phyloP scores from a whole-genome alignment of 2,329 filamentous ascomycete genomes.

The Phaeosphaeriaceae sp. region DNA sequence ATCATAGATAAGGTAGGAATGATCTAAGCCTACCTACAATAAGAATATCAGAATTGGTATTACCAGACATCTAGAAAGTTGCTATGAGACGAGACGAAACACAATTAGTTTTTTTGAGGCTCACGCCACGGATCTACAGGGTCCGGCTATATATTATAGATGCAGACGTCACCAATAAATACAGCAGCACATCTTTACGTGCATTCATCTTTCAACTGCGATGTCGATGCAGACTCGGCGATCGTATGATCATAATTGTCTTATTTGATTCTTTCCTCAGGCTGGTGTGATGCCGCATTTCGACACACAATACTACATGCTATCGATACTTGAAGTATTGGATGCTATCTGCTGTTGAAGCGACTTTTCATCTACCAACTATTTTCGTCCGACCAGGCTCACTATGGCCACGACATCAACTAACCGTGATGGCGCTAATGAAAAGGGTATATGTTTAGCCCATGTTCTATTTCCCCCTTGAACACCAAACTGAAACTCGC shows the following conservation, averaged over 20 bases:
- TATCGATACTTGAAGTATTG: neutral
- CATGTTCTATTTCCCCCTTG: conserved; percentile 7
- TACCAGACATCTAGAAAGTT: conserved; percentile 37
- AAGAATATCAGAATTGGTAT: conserved; percentile 63
- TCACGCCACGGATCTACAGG: neutral
- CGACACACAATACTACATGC: neutral
- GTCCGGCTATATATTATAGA: neutral
- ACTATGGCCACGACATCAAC: neutral
- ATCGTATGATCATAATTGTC: neutral
- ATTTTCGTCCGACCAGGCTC: neutral
- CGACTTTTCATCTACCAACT: neutral
- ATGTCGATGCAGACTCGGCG: conserved; percentile 2
- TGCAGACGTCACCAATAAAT: conserved; percentile 11
- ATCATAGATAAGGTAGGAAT: no score
- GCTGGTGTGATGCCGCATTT: neutral
- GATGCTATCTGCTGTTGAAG: neutral
- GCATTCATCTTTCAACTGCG: conserved; percentile 1
- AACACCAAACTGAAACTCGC: conserved; percentile 12
- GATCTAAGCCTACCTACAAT: conserved; percentile 62
- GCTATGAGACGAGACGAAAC: no score
- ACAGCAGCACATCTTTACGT: conserved; percentile 5
- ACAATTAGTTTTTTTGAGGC: no score
- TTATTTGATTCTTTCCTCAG: conserved; percentile 1
- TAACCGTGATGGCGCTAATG: neutral
- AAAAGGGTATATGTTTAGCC: conserved; percentile 20